These are phyloP conservation scores for Metrosideros polymorpha DNA, from an alignment of 441 rosid species.

Conservation along the genomic window DNA sequence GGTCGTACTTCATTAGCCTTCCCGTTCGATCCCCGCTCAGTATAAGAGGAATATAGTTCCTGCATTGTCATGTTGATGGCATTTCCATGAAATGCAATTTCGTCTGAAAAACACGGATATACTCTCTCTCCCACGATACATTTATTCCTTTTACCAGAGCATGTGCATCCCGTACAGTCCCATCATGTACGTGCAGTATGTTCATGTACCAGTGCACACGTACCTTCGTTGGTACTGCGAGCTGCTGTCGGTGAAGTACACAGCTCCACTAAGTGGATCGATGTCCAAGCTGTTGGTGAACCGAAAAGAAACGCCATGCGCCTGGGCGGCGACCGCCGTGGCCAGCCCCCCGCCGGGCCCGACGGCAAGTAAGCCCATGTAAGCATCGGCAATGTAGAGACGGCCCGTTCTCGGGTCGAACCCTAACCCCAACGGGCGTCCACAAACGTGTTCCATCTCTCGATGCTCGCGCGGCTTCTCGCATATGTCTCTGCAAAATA, in stretches of 20 bases:
- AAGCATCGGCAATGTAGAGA: slow-evolving; percentile 50
- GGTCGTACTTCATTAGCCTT: slow-evolving; percentile 45
- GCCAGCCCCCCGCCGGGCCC: slow-evolving; percentile 41
- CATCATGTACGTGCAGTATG: neutral
- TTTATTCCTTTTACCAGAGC: too few relatives aligned
- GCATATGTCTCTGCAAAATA: slow-evolving; percentile 25
- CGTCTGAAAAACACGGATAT: neutral
- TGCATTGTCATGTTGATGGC: slow-evolving; percentile 1
- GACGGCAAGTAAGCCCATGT: slow-evolving; percentile 43
- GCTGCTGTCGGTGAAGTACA: slow-evolving; percentile 53
- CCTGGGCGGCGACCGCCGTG: slow-evolving; percentile 1
- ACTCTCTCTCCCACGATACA: too few relatives aligned
- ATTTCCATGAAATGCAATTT: neutral
- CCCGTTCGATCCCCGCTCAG: slow-evolving; percentile 46
- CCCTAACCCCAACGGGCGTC: slow-evolving; percentile 47
- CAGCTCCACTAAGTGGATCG: slow-evolving; percentile 17
- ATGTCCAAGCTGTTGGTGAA: slow-evolving; percentile 39
- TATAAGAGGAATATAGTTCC: slow-evolving; percentile 31
- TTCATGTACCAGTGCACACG: neutral
- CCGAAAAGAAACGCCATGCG: slow-evolving; percentile 3
- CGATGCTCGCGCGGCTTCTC: slow-evolving; percentile 24
- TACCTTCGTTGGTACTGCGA: slow-evolving; percentile 37
- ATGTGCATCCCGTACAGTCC: too few relatives aligned
- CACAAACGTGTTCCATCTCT: slow-evolving; percentile 37
- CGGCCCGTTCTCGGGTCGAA: slow-evolving; percentile 21